Percentiles rank a stretch among this genome's conserved stretches.
These are phyloP conservation scores for Patellifolia procumbens DNA, from an alignment of 179 eudicot genomes.

Conservation along the genomic window DNA sequence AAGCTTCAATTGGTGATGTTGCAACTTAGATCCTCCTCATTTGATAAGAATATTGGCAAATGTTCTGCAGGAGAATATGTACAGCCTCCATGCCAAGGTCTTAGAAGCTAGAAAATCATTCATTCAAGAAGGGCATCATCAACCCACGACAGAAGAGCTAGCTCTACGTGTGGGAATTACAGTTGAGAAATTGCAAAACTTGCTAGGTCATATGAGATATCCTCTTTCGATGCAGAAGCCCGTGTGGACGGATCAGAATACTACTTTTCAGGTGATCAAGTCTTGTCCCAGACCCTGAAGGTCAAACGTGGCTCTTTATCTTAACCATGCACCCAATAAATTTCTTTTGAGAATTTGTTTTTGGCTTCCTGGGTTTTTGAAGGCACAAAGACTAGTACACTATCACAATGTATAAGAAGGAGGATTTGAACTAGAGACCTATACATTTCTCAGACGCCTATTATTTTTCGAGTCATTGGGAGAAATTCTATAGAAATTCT, in stretches of 20 bases:
- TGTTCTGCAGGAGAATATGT: conserved; percentile 69
- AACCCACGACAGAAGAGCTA: conserved; percentile 65
- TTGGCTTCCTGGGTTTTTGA: not conserved
- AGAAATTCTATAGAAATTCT: not conserved
- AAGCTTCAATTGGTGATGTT: not conserved
- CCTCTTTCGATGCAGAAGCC: conserved; percentile 80
- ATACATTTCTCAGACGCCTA: not conserved
- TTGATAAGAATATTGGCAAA: not conserved
- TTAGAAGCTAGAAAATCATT: conserved; percentile 62
- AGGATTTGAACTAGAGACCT: not conserved
- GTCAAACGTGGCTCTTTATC: too few species aligned
- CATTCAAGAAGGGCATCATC: conserved; percentile 61
- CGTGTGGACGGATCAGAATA: conserved; percentile 65
- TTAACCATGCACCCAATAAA: not conserved
- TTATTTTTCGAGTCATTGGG: not conserved
- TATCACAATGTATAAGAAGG: not conserved
- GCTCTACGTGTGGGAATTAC: conserved; percentile 72
- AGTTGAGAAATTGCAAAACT: conserved; percentile 60
- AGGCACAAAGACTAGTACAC: not conserved
- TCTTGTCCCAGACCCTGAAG: too few species aligned
- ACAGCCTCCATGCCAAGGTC: conserved; percentile 70
- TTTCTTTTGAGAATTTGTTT: not conserved
- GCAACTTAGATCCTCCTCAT: not conserved
- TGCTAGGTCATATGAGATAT: conserved; percentile 47
- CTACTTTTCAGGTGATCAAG: conserved; percentile 69